Percentiles rank a stretch among this genome's conserved stretches.
Conservation (phyloP, 352 stramenopile species). For the Pythium apleroticum region DNA sequence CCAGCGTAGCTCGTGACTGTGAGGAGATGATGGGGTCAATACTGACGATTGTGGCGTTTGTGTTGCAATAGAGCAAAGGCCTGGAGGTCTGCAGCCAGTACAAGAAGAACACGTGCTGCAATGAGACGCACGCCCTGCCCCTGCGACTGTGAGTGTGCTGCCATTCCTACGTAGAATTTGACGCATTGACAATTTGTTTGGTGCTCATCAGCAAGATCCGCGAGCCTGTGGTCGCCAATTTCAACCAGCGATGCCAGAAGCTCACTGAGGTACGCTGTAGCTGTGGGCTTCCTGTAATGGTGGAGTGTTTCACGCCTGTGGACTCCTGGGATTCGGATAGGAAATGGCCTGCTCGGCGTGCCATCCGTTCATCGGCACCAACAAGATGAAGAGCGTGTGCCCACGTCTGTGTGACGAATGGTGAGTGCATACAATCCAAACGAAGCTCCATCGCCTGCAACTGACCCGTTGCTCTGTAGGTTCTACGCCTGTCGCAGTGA, state of each 20-base stretch:
- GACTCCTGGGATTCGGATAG: constrained; percentile 23
- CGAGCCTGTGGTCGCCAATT: constrained; percentile 74
- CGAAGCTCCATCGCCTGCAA: neutral
- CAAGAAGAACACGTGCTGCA: constrained; percentile 78
- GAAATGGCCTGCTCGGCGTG: constrained; percentile 83
- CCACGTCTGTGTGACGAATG: constrained; percentile 75
- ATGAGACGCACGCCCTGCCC: constrained; percentile 60
- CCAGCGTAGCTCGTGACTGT: neutral
- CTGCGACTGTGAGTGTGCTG: constrained; percentile 54
- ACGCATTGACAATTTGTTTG: constrained; percentile 2
- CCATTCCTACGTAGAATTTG: neutral
- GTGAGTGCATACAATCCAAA: constrained; percentile 24
- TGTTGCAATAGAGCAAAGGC: constrained; percentile 40
- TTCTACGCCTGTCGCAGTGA: constrained; percentile 66
- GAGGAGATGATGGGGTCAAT: neutral
- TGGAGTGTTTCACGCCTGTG: neutral
- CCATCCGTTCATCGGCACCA: constrained; percentile 77
- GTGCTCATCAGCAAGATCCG: constrained; percentile 58
- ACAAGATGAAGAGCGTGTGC: constrained; percentile 72
- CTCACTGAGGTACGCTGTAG: constrained; percentile 40
- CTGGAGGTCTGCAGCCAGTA: constrained; percentile 85
- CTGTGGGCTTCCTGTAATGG: neutral
- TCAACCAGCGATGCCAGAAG: constrained; percentile 65
- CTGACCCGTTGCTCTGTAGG: constrained; percentile 17
- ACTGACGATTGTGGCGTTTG: neutral